phyloP scores from a whole-genome alignment of 2,329 filamentous ascomycete species.

The Coniochaeta sp. region DNA sequence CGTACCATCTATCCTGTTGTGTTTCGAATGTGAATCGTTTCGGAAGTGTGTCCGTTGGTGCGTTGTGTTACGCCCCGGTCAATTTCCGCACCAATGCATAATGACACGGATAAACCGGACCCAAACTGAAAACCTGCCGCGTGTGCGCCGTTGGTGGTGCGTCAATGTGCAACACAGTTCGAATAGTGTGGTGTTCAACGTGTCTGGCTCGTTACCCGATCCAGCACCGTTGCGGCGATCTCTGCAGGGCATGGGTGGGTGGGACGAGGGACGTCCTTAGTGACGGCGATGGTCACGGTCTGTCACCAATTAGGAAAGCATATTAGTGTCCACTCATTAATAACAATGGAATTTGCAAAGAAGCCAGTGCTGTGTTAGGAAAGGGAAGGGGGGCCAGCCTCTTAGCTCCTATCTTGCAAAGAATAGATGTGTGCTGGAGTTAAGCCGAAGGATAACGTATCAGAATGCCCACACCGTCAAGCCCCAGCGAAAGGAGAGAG shows the following conservation, averaged over 20 bases:
- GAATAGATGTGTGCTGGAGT: conserved; percentile 1
- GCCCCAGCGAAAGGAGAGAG: background rate
- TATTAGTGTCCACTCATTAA: conserved; percentile 28
- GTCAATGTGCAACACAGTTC: background rate
- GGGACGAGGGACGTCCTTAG: conserved; percentile 6
- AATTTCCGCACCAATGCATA: background rate
- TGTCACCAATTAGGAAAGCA: conserved; percentile 27
- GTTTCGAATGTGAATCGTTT: background rate
- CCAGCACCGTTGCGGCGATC: background rate
- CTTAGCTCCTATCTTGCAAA: background rate
- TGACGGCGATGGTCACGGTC: conserved; percentile 30
- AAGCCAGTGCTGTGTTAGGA: background rate
- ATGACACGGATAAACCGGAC: background rate
- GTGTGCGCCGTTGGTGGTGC: background rate
- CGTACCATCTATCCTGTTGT: background rate
- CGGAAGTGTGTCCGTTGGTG: background rate
- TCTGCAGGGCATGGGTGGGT: background rate
- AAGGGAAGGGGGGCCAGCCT: background rate
- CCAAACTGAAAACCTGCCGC: background rate
- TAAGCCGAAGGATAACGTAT: background rate
- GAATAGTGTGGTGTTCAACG: background rate
- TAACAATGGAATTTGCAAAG: conserved; percentile 2
- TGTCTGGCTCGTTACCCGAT: background rate
- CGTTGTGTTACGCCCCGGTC: background rate
- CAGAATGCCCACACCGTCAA: conserved; percentile 2